These are phyloP conservation scores for Xylogone sp. DNA, from an alignment of 2,329 filamentous ascomycete species.

Conservation along the genomic window DNA sequence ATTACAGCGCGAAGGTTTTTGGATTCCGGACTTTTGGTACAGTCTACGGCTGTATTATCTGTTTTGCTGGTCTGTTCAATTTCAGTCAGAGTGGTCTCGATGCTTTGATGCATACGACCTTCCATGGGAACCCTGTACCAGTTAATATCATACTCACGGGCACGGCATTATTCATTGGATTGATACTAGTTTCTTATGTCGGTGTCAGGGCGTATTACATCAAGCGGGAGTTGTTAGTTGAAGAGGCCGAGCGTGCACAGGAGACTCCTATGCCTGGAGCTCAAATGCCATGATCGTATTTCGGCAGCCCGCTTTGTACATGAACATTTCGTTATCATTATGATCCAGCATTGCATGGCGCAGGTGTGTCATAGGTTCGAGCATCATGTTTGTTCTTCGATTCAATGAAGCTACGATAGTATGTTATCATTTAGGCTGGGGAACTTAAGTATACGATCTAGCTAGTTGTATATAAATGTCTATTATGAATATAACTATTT, in stretches of 20 bases:
- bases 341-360: no score
- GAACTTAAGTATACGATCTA: no score
- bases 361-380: no score
- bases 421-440: no score
- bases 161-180: constrained; percentile 60
- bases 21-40: constrained; percentile 89
- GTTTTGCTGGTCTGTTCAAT: constrained; percentile 77
- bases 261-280: constrained; percentile 29
- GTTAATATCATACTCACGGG: constrained; percentile 68
- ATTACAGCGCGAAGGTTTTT: constrained; percentile 89
- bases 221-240: constrained; percentile 33
- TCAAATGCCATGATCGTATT: constrained; percentile 2
- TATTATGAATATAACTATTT: no score
- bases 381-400: no score
- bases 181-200: constrained; percentile 65
- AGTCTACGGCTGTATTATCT: constrained; percentile 91
- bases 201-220: constrained; percentile 31
- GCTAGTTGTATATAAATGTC: no score
- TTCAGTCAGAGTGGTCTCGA: constrained; percentile 81
- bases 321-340: background rate
- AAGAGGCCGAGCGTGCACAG: constrained; percentile 39
- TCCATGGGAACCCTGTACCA: constrained; percentile 68
- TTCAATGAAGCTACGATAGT: no score
- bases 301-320: no score
- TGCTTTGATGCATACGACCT: constrained; percentile 69